Base-by-base conservation (phyloP, 1,284 basidiomycete species). In the Amylostereum areolatum region DNA sequence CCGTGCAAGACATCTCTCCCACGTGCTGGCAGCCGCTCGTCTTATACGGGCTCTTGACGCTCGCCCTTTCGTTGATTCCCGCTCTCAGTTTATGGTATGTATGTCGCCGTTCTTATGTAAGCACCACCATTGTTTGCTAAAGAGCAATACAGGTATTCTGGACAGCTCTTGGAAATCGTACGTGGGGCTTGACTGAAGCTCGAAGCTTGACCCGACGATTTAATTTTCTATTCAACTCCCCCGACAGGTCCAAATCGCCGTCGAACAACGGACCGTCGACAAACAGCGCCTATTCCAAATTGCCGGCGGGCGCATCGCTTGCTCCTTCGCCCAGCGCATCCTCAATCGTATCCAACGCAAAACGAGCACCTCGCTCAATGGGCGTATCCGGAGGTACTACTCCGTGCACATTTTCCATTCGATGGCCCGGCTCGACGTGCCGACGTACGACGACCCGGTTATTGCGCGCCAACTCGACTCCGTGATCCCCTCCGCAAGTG, bases 391-490 rank as follows among this genome's bases (percentile, higher is more conserved):
- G 54, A 75, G 71, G 45, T 74, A 78, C 60, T 89, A 84, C 60
- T 72, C 81, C 2, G 65, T 76, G 4, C 82, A 83, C 52, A 78
- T 80, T 47, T 86, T 87, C 61, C 70, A 71, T 35, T 79, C 83
- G 5, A 75, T 83, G 59, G 77, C 78, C 25, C 76, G 88, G 10
- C 73, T 90, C 33, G 87, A 90, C 61, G 71, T 89, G 2, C 85
- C 87, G 2, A 88, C 87, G 0, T 89, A 77, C 56, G 77, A 83
- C 46, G 84, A 89, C 61, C 72, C 80, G 3, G 73, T 75, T 5
- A 70, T 89, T 8, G 78, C 82, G 56, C 69, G 77, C 27, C 85
- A 87, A 56, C 67, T 90, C n/a, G 78, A 86, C 48, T 68, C 77
- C 8, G 72, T 77, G 11, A 63, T 71, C 47, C 63, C 75, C 5